Evolutionary conservation across 306 rosid species (phyloP).

Genomic region (Geum urbanum): DNA sequence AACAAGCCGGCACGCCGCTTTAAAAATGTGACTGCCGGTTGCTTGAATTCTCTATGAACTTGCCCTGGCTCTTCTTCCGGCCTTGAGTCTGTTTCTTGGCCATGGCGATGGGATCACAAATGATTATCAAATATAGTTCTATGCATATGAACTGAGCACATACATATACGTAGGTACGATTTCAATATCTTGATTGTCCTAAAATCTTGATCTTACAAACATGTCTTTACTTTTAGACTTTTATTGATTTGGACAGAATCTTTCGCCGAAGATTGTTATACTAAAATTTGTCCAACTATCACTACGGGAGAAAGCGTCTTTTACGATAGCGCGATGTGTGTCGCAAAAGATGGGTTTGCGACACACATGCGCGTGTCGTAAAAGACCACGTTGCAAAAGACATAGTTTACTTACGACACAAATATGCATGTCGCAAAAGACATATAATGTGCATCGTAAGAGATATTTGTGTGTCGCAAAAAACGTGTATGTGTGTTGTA

Average conservation of each 20-base stretch:
- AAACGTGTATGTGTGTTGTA: too few relatives aligned
- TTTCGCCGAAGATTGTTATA: background rate
- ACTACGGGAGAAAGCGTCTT: too few relatives aligned
- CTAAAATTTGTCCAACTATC: background rate
- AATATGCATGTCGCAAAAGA: too few relatives aligned
- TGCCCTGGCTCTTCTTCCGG: slow-evolving; percentile 4
- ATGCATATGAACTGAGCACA: background rate
- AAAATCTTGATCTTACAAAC: background rate
- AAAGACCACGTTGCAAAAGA: too few relatives aligned
- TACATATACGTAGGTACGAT: background rate
- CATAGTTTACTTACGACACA: too few relatives aligned
- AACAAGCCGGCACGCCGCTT: slow-evolving; percentile 8
- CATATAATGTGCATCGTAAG: too few relatives aligned
- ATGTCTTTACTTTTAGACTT: too few relatives aligned
- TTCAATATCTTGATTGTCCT: background rate
- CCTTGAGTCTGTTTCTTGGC: background rate
- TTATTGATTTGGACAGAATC: background rate
- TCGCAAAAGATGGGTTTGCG: too few relatives aligned
- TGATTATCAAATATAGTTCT: background rate
- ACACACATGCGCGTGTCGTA: too few relatives aligned
- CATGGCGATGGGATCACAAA: background rate
- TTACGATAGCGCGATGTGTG: too few relatives aligned
- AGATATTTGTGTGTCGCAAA: too few relatives aligned
- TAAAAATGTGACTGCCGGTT: slow-evolving; percentile 14
- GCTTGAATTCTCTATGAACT: slow-evolving; percentile 1